These are phyloP conservation scores for Hyaloscypha bicolor DNA, from an alignment of 495 filamentous ascomycete species.

Conservation along the genomic window DNA sequence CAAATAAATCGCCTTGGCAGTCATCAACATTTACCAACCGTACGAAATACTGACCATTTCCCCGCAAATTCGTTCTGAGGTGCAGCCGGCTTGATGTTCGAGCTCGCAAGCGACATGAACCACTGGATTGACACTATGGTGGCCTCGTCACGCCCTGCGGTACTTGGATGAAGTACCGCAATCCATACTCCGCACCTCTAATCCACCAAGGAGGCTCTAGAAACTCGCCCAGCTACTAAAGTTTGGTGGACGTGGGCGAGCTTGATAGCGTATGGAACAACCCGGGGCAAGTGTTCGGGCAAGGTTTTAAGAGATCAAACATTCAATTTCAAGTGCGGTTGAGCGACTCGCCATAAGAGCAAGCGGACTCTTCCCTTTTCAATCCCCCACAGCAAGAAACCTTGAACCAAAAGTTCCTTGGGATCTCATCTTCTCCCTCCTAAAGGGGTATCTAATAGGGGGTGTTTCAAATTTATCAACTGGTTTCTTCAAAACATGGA, in stretches of 20 bases:
- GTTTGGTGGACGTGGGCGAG: neutral
- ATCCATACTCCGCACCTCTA: neutral
- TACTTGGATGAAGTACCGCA: neutral
- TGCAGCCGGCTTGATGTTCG: neutral
- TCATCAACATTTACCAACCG: neutral
- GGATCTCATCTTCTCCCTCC: no score
- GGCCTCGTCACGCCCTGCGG: neutral
- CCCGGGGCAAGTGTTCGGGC: no score
- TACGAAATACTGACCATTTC: neutral
- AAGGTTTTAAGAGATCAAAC: no score
- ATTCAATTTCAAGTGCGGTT: no score
- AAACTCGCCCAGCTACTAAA: neutral
- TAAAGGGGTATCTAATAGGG: no score
- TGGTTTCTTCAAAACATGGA: no score
- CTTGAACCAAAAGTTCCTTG: no score
- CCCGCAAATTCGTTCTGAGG: neutral
- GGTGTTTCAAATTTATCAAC: no score
- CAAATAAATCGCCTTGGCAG: neutral
- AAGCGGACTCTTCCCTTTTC: no score
- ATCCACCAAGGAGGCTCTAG: neutral
- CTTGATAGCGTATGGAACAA: neutral
- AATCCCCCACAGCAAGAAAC: no score
- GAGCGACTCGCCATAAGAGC: no score
- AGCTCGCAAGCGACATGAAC: neutral
- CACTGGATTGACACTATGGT: neutral